Base-by-base conservation (phyloP, 2,329 filamentous ascomycete species). In the Penicillium sp. region DNA sequence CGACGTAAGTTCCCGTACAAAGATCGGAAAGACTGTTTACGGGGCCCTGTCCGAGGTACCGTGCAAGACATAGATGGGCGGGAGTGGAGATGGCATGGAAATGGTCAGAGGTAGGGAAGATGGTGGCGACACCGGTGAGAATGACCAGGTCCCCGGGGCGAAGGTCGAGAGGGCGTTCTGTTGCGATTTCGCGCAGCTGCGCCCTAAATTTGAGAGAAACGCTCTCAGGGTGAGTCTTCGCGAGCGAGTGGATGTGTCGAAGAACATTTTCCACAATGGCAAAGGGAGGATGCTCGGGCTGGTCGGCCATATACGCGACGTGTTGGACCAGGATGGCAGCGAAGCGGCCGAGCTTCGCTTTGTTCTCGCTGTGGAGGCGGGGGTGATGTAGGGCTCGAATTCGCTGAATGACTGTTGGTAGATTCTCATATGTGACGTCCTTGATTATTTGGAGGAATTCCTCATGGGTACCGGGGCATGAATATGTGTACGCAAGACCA, bases 51-150 rank as follows among this genome's bases (percentile, higher is more conserved):
- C 90, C 92, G 29, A 99, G 84, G 77, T 91, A 97, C 58, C 92
- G 88, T 13, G 86, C 86, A 77, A 98, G 91, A n/a, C 89, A 86
- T 5, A 97, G 86, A 78, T 92, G 90, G 0, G 94, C 91, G 2
- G 95, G 95, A 1, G 95, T 99, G 46, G 92, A 90, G 41, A 98
- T 92, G 70, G 95, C 90, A 71, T 99, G 95, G 78, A 98, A 99
- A 78, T 98, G 93, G 77, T 99, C 95, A 0, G 93, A 97, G 0
- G 95, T 97, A 5, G 95, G 93, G 72, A 96, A 99, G 57, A 96
- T 91, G 2, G 88, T 88, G 46, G 90, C 88, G 63, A 97, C 87
- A 0, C 92, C 93, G 0, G 92, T 93, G 41, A 99, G 81, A n/a
- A 96, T 80, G 23, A 93, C 79, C 21, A 99, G 79, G 71, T 99